Evolutionary conservation across 2,329 filamentous ascomycete genomes (phyloP), one percentile per base, ranked within the genome.

Genomic region (Beauveria brongniartii): DNA sequence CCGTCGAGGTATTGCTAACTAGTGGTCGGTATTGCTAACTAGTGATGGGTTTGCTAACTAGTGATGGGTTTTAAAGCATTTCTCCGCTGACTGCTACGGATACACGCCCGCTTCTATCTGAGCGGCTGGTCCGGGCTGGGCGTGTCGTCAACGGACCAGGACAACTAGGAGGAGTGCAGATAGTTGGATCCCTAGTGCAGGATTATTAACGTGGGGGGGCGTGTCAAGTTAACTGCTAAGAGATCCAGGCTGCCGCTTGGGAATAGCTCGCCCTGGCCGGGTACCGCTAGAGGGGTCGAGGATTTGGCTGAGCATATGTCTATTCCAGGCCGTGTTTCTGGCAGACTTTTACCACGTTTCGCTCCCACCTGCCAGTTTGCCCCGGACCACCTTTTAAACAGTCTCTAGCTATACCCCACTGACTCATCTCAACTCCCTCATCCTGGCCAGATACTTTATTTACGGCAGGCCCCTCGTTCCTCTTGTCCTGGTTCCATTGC

Each of bases 371-470:
- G 47, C 48, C 26, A 58, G 37, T 59, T 44, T 46, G 40, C 34
- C 57, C 56, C 40, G 57, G 57, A 47, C 57, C 57, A 59, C 57
- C 57, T 59, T 59, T 54, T 59, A 59, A 47, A 59, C 57, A 47
- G 48, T 26, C 48, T 20, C 44, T 34, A 34, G 30, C 30, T 54
- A 26, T 44, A 59, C 57, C 57, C 57, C 57, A 59, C 57, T 47
- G 50, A 59, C 57, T 59, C 57, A 59, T 59, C 57, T 59, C 57
- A 59, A 59, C 48, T 53, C 57, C 26, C n/a, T 44, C 50, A 26
- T 47, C 48, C 56, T 59, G 47, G 50, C 44, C 40, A 54, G 47
- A 44, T 48, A 59, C 57, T 43, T 59, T 59, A 59, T 59, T 53
- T 59, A 54, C 41, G 41, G 50, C 57, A 10, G 41, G 40, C 28